These are phyloP conservation scores for Berkeleyomyces basicola DNA, from an alignment of 2,329 filamentous ascomycete genomes.

Conservation along the genomic window DNA sequence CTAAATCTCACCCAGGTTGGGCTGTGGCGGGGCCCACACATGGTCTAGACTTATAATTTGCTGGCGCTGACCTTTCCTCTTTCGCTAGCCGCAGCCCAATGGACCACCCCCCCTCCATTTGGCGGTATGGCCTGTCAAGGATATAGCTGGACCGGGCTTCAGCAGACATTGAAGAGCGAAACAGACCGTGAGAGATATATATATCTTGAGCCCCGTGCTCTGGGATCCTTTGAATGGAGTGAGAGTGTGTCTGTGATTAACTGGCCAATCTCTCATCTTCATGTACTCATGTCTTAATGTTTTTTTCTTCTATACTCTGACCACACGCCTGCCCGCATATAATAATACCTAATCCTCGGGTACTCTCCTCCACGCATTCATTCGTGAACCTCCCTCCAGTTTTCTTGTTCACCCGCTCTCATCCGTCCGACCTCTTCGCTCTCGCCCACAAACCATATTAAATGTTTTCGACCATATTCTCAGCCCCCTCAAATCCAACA, in stretches of 20 bases:
- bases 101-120: neutral
- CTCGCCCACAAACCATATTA: neutral
- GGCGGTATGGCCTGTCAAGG: neutral
- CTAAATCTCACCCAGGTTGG: neutral
- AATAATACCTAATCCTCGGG: neutral
- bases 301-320: neutral
- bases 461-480: slow-evolving; percentile 5
- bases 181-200: neutral
- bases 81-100: neutral
- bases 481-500: neutral
- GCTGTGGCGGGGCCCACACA: neutral
- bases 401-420: neutral
- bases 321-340: neutral
- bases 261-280: neutral
- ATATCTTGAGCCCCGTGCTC: neutral
- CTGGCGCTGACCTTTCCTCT: neutral
- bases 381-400: neutral
- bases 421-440: neutral
- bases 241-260: neutral
- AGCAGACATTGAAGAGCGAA: neutral
- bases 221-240: neutral
- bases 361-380: neutral
- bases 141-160: slow-evolving; percentile 1
- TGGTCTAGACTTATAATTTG: neutral
- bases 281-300: neutral